Conservation (phyloP, 371 early-diverging fungal genomes). For the Rhizopus sp. region DNA sequence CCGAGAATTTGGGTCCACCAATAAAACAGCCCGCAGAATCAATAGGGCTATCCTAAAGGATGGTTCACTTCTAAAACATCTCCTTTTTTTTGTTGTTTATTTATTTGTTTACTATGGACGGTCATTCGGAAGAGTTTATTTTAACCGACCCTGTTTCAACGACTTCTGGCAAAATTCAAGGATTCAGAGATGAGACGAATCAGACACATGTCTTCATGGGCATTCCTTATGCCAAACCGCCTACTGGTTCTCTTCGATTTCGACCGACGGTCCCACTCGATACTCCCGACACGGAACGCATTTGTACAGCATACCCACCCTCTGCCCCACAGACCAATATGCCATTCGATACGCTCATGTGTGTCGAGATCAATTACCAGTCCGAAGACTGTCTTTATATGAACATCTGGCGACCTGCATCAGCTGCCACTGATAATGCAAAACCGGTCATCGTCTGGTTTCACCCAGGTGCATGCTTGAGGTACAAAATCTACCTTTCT, state of each 20-base stretch:
- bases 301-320: conserved; percentile 22
- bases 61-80: no score
- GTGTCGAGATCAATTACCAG: conserved; percentile 33
- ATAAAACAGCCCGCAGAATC: no score
- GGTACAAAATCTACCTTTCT: conserved; percentile 6
- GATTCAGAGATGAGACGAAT: conserved; percentile 25
- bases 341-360: conserved; percentile 47
- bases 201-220: conserved; percentile 34
- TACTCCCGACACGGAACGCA: conserved; percentile 15
- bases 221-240: conserved; percentile 40
- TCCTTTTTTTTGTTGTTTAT: no score
- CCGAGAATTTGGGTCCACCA: no score
- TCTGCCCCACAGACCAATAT: conserved; percentile 38
- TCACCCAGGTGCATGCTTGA: conserved; percentile 40
- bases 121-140: not conserved
- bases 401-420: conserved; percentile 35
- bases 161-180: conserved; percentile 32
- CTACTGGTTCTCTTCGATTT: conserved; percentile 33
- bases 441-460: conserved; percentile 41
- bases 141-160: conserved; percentile 20
- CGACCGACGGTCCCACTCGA: conserved; percentile 25
- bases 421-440: conserved; percentile 14
- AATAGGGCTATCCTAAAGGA: no score
- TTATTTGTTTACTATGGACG: not conserved
- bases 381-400: conserved; percentile 43